phyloP scores from a whole-genome alignment of 129 eudicot species.

The Arctium lappa region DNA sequence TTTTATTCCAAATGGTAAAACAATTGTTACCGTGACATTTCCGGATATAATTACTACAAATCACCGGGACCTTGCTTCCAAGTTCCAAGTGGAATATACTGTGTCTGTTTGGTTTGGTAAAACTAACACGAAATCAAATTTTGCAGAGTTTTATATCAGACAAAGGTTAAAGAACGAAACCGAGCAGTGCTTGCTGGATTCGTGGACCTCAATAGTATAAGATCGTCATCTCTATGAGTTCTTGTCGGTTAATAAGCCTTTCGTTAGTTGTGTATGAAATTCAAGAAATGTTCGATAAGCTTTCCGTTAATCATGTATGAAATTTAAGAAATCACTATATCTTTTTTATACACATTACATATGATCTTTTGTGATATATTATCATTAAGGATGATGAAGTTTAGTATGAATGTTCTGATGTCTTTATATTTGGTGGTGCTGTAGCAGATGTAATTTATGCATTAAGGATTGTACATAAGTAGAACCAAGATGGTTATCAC shows the following conservation, averaged over 20 bases:
- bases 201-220: slow-evolving; percentile 50
- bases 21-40: background rate
- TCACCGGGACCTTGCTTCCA: no score
- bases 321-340: background rate
- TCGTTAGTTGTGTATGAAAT: background rate
- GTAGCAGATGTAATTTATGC: background rate
- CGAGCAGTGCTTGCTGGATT: slow-evolving; percentile 77
- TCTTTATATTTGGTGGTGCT: background rate
- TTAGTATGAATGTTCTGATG: background rate
- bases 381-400: background rate
- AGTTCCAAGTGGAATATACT: no score
- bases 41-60: no score
- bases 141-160: slow-evolving; percentile 84
- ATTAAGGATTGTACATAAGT: background rate
- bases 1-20: background rate
- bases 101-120: background rate
- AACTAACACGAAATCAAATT: slow-evolving; percentile 3
- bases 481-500: no score
- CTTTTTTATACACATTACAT: background rate
- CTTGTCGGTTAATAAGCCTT: background rate
- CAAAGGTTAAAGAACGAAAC: slow-evolving; percentile 88
- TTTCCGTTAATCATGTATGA: background rate
- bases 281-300: background rate
- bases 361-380: background rate
- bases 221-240: slow-evolving; percentile 64